These are phyloP conservation scores for grape (Vitis vinifera) DNA, from an alignment of 164 flowering plant species.

Conservation along the genomic window ASM3070453v1 NC_081806.1:1948001-1948500, in stretches of 20 bases:
- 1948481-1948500: no score
- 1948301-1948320: background rate
- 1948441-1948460: no score
- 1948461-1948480: no score
- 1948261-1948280: constrained; percentile 18
- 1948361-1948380: background rate
- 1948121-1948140: constrained; percentile 71
- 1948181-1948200: constrained; percentile 2
- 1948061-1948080: constrained; percentile 87
- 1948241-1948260: background rate
- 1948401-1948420: no score
- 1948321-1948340: constrained; percentile 6
- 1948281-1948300: constrained; percentile 8
- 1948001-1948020: constrained; percentile 70
- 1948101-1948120: constrained; percentile 84
- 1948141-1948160: constrained; percentile 63
- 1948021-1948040: constrained; percentile 94
- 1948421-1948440: no score
- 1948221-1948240: constrained; percentile 10
- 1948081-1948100: constrained; percentile 83
- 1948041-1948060: constrained; percentile 85
- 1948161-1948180: background rate
- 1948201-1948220: constrained; percentile 27
- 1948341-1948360: background rate
- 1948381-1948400: background rate